Base-by-base conservation (phyloP, 495 filamentous ascomycete species). In the Hypomontagnella monticulosa region DNA sequence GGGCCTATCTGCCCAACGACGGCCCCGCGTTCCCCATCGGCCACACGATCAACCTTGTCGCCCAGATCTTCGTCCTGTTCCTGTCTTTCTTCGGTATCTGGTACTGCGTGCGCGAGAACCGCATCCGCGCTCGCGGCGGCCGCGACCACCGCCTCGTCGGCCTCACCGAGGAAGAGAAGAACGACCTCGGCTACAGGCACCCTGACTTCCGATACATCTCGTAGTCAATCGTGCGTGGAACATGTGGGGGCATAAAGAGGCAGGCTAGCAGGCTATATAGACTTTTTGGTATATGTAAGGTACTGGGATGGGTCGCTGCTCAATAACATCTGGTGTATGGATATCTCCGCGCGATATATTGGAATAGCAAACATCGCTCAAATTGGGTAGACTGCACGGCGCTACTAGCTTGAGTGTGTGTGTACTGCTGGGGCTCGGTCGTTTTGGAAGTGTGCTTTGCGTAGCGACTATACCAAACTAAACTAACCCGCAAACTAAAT, bases 21-120 rank as follows among this genome's bases (percentile, higher is more conserved):
- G 77, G 70, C 0, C 84, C 84, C 15, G 71, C 78, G 47, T 88
- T 84, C 67, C 70, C 67, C 50, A 82, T 72, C 30, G 85, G 85
- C 27, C 85, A 88, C 72, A 76, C 81, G 15, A 87, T 88, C 79
- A 88, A 88, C 68, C 72, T 88, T 18, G 76, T 57, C 27, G 81
- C 79, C 3, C 80, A 87, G 61, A 59, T 79, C 20, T 69, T 58
- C 16, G 77, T 75, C 4, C 63, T 81, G 9, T 62, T 75, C 48
- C 75, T 86, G 12, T 52, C 80, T 30, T 16, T 77, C 16, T 77
- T 78, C 19, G 84, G 83, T 8, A 81, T 88, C 41, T 42, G 73
- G 14, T 88, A 87, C 63, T 82, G 79, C 67, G 60, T 70, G 18
- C 75, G 74, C 64, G 84, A 88, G 76, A 88, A 88, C 72, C 73